phyloP scores from a whole-genome alignment of 371 early-diverging fungal species.

The Globomyces sp. region DNA sequence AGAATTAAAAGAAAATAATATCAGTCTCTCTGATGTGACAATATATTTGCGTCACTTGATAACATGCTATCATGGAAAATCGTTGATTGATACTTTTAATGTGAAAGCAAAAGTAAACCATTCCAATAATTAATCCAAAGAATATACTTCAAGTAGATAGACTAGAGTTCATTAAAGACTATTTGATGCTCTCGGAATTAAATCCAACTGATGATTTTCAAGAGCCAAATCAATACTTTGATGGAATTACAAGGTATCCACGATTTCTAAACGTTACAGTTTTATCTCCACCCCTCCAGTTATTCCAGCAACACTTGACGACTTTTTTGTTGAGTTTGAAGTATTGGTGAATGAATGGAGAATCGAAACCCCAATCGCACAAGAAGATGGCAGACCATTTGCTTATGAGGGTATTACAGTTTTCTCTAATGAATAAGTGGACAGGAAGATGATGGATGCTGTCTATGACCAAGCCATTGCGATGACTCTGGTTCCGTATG shows the following conservation, averaged over 20 bases:
- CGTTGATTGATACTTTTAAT: conserved; percentile 36
- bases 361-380: conserved; percentile 42
- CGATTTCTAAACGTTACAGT: too few relatives aligned
- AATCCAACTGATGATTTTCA: conserved; percentile 36
- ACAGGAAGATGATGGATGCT: conserved; percentile 31
- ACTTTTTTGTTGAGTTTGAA: conserved; percentile 53
- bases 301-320: conserved; percentile 42
- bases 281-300: conserved; percentile 37
- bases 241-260: conserved; percentile 4
- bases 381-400: conserved; percentile 56
- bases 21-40: conserved; percentile 38
- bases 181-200: conserved; percentile 29
- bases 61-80: conserved; percentile 13
- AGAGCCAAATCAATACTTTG: conserved; percentile 13
- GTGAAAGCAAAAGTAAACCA: conserved; percentile 29
- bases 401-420: conserved; percentile 32
- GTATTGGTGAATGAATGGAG: conserved; percentile 36
- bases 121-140: conserved; percentile 6
- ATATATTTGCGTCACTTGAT: conserved; percentile 40
- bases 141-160: conserved; percentile 35
- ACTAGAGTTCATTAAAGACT: conserved; percentile 38
- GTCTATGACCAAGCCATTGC: conserved; percentile 37
- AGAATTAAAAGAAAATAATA: conserved; percentile 23
- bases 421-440: conserved; percentile 15
- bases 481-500: conserved; percentile 38